These are phyloP conservation scores for Polytrichum commune DNA, from an alignment of 225 moss, liverwort and hornwort species.

Conservation along the genomic window DNA sequence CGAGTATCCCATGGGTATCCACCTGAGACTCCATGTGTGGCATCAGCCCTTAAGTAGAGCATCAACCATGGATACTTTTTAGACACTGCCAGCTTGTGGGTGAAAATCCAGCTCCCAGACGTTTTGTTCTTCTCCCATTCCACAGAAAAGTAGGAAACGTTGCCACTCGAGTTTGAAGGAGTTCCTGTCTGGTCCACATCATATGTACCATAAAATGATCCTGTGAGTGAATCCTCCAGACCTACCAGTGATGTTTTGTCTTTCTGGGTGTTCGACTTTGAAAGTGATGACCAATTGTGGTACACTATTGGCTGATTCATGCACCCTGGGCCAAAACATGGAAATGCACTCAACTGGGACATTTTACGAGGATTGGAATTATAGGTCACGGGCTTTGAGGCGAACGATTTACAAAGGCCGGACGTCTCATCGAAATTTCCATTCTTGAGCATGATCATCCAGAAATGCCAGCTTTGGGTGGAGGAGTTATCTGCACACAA, in stretches of 20 bases:
- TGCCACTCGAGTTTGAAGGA: constrained; percentile 5
- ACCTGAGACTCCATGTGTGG: constrained; percentile 68
- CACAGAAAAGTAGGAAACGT: constrained; percentile 69
- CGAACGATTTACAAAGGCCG: constrained; percentile 55
- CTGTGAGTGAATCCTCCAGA: constrained; percentile 27
- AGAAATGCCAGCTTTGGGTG: constrained; percentile 64
- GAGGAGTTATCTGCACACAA: constrained; percentile 35
- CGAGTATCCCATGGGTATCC: constrained; percentile 94
- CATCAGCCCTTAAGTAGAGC: constrained; percentile 85
- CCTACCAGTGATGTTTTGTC: not conserved
- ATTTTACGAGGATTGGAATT: constrained; percentile 15
- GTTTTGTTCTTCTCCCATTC: constrained; percentile 61
- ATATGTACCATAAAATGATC: constrained; percentile 78
- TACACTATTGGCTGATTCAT: constrained; percentile 84
- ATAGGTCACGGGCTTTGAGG: constrained; percentile 15
- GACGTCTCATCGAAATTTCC: constrained; percentile 71
- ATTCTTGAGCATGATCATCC: constrained; percentile 98
- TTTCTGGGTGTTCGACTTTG: not conserved
- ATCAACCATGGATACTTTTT: constrained; percentile 84
- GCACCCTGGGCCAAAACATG: constrained; percentile 87
- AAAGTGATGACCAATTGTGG: constrained; percentile 45
- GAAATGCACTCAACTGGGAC: constrained; percentile 42
- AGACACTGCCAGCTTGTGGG: constrained; percentile 64
- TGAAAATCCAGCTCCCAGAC: constrained; percentile 80
- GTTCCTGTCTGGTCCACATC: constrained; percentile 38